A percentile compares a stretch with the other conserved stretches of the same genome.
Conservation (phyloP, 192 early-diverging fungal species). For the Backusella morwellensis region DNA sequence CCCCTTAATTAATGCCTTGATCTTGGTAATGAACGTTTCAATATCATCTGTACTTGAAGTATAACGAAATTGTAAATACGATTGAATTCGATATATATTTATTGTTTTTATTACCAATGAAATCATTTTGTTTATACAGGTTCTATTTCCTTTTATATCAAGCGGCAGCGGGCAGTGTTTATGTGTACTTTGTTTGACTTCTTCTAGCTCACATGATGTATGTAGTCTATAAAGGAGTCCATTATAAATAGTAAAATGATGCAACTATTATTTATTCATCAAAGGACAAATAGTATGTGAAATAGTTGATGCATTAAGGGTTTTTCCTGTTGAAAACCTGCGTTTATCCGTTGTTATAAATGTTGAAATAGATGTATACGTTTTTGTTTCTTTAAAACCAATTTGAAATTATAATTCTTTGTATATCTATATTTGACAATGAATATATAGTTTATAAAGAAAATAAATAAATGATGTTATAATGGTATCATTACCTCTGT, state of each 20-base stretch:
- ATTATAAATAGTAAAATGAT: conserved; percentile 6
- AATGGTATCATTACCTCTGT: not conserved
- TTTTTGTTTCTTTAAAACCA: not conserved
- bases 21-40: not conserved
- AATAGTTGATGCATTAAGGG: not conserved
- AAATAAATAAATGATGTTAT: not conserved
- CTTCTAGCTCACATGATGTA: not conserved
- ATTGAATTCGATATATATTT: not conserved
- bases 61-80: not conserved
- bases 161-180: not conserved
- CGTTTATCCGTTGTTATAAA: not conserved
- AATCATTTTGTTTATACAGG: not conserved
- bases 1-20: not conserved
- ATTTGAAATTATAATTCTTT: not conserved
- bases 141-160: not conserved
- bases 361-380: not conserved
- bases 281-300: not conserved
- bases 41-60: not conserved
- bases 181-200: not conserved
- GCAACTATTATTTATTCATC: not conserved
- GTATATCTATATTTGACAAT: not conserved
- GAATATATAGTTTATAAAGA: not conserved
- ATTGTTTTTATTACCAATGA: not conserved
- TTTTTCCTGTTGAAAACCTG: not conserved
- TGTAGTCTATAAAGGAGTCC: not conserved